Evolutionary conservation across 2,329 filamentous ascomycete species (phyloP), one percentile per base, ranked within the genome.

Genomic region (Trichoderma harzianum): DNA sequence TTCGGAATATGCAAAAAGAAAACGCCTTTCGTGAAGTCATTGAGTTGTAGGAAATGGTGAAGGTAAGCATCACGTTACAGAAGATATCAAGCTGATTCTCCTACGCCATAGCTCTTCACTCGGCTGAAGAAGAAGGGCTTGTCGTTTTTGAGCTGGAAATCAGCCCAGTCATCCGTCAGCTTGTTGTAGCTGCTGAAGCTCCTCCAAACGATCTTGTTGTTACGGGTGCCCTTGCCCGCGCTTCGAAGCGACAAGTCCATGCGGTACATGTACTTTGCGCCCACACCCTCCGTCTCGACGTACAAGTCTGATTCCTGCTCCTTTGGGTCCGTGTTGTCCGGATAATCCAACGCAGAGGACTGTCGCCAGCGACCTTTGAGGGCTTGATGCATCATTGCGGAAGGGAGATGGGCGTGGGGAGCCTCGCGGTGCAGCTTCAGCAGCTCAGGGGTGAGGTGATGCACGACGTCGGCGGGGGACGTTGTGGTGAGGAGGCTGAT

Each of bases 111-210:
- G 74, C 88, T 90, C 80, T 84, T 87, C 5, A 92, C 90, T 14
- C 90, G 83, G 77, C 90, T 92, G 75, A 91, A 92, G 78, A 90
- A 89, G 77, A 88, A 92, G 0, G 90, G 85, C 79, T 90, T 91
- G 71, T 90, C 85, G 75, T 91, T 88, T 79, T 86, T 87, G 51
- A 90, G 80, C 16, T 82, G 80, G 81, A 98, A 98, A 82, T 93
- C 92, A 5, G 87, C 93, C 92, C 93, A 96, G 81, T 98, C 95
- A 79, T 97, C 94, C 8, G 94, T 97, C 77, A 97, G 81, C 76
- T 89, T 88, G 79, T 98, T 97, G 79, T 97, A 95, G 83, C 91
- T 95, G 89, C 93, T 97, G 79, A 95, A 98, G 1, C 92, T 92
- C 77, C 92, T 92, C 95, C 96, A 99, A 0, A 85, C 83, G 65